A percentile compares a stretch with the other conserved stretches of the same genome.
Conservation (phyloP, 306 rosid genomes). For the Castanea sativa region DNA sequence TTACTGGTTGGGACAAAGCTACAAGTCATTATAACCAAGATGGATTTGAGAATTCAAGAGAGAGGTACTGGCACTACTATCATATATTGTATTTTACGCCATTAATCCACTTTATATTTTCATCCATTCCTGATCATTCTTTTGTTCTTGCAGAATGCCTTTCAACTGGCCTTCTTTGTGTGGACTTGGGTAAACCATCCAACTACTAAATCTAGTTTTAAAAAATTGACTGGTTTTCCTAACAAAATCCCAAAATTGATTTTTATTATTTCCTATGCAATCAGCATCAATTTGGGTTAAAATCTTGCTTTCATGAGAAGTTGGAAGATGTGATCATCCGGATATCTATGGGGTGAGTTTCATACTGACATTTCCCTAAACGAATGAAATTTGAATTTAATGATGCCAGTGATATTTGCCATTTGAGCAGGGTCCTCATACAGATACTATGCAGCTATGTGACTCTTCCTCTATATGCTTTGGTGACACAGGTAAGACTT, state of each 20-base stretch:
- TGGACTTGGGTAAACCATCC: conserved; percentile 61
- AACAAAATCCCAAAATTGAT: too few species aligned
- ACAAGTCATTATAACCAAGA: conserved; percentile 78
- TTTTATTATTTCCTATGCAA: not conserved
- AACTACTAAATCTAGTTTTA: too few species aligned
- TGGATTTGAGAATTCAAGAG: conserved; percentile 63
- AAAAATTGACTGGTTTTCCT: too few species aligned
- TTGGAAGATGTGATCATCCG: conserved; percentile 61
- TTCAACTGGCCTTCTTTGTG: conserved; percentile 72
- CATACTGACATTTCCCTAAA: too few species aligned
- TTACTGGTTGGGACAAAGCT: conserved; percentile 79
- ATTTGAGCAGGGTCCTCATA: conserved; percentile 47
- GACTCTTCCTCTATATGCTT: conserved; percentile 79
- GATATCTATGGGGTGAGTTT: conserved; percentile 72
- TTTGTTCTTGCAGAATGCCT: conserved; percentile 58
- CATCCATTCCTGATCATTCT: not conserved
- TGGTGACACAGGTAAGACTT: conserved; percentile 70
- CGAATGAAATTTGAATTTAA: too few species aligned
- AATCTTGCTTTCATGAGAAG: conserved; percentile 59
- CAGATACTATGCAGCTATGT: conserved; percentile 88
- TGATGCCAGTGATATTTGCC: too few species aligned
- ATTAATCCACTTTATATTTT: too few species aligned
- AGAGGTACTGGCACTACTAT: conserved; percentile 68
- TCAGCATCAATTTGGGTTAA: conserved; percentile 60
- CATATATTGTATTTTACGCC: too few species aligned